Base-by-base conservation (phyloP, 495 filamentous ascomycete genomes). In the Penicillium goetzii region DNA sequence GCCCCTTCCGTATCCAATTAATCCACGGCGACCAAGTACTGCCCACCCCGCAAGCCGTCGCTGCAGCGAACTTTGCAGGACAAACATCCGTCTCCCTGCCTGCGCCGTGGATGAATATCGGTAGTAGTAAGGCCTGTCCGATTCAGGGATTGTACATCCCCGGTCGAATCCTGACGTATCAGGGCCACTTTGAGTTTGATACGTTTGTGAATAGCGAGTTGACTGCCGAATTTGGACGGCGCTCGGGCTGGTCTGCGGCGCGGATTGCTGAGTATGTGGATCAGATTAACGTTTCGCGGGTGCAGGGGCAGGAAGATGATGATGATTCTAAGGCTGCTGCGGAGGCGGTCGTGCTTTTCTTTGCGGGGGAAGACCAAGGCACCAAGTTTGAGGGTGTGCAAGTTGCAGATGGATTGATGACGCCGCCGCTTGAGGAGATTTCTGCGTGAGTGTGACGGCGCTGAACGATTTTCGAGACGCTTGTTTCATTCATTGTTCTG, bases 111-210 rank as follows among this genome's bases (percentile, higher is more conserved):
- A 70, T 69, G 63, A 79, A 61, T 52, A 75, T 76, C 9, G 78
- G 78, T 8, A 62, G 54, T 41, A 79, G 68, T 49, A 68, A 58
- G 4, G 49, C 59, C 10, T 81, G 78, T 50, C 64, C 74, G 0
- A 69, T 80, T 8, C 80, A 83, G 56, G 79, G 80, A 4, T 53
- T 83, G 8, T 81, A 79, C 57, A 65, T 66, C 30, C 73, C 71
- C 0, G 73, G 70, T 0, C 62, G 75, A 30, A 64, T 80, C 17
- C 64, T 81, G 63, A 73, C 76, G 17, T 79, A 75, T 41, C 78
- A 80, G 56, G 76, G 76, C 0, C 78, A 81, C 68, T 76, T 80
- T 52, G 80, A 79, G 53, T 80, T 83, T 43, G 79, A 82, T 60
- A 54, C 60, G 4, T 78, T 74, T 38, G 65, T 71, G 19, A 83